phyloP scores from a whole-genome alignment of 164 flowering plant genomes.

The Chimonanthus salicifolius region DNA sequence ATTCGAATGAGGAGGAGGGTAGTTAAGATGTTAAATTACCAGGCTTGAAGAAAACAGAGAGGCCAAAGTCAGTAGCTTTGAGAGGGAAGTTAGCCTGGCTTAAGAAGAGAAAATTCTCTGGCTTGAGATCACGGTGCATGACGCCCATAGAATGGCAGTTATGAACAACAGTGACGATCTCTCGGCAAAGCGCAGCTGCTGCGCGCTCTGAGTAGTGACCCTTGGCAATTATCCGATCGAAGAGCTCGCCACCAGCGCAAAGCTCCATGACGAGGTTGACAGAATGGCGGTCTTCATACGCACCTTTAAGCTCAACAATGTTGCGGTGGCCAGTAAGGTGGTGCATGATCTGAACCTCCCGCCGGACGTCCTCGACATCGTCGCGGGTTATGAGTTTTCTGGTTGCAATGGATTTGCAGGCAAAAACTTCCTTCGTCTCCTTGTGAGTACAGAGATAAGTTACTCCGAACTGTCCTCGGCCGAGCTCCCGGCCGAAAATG shows the following conservation, averaged over 20 bases:
- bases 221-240: slow-evolving; percentile 79
- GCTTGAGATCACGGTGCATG: slow-evolving; percentile 85
- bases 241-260: slow-evolving; percentile 86
- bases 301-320: slow-evolving; percentile 71
- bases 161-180: slow-evolving; percentile 73
- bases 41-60: slow-evolving; percentile 79
- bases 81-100: slow-evolving; percentile 50
- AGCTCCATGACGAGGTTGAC: slow-evolving; percentile 83
- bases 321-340: slow-evolving; percentile 82
- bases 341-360: slow-evolving; percentile 95
- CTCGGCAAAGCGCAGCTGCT: slow-evolving; percentile 62
- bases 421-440: slow-evolving; percentile 45
- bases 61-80: slow-evolving; percentile 85
- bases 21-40: slow-evolving; percentile 29
- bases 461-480: slow-evolving; percentile 90
- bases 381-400: slow-evolving; percentile 58
- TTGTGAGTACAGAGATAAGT: slow-evolving; percentile 68
- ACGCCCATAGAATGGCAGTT: slow-evolving; percentile 84
- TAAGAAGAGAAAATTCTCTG: slow-evolving; percentile 77
- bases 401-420: slow-evolving; percentile 83
- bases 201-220: slow-evolving; percentile 88
- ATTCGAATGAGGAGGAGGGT: neutral
- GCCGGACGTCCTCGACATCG: slow-evolving; percentile 73
- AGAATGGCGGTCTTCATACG: slow-evolving; percentile 68
- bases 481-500: slow-evolving; percentile 73